phyloP scores from a whole-genome alignment of 202 grass and related monocot genomes.

The Setaria viridis region DNA sequence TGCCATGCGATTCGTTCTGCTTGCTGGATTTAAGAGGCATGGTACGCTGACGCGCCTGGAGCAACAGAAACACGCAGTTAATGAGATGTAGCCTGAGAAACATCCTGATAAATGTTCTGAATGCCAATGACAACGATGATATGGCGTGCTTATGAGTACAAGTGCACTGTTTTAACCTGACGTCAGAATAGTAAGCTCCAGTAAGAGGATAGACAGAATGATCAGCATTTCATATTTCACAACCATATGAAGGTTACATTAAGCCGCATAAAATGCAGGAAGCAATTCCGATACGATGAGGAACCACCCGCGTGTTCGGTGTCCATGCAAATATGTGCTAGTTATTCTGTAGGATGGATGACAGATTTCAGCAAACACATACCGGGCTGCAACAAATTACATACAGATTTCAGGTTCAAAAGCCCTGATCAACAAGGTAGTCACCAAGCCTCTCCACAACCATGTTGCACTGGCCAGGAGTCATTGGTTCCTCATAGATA shows the following conservation, averaged over 20 bases:
- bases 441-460: slow-evolving; percentile 59
- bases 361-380: slow-evolving; percentile 8
- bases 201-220: neutral
- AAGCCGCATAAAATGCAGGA: neutral
- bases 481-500: slow-evolving; percentile 59
- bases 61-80: slow-evolving; percentile 36
- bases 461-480: slow-evolving; percentile 58
- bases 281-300: neutral
- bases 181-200: neutral
- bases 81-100: neutral
- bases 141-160: neutral
- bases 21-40: slow-evolving; percentile 36
- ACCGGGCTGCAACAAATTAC: slow-evolving; percentile 8
- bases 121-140: neutral
- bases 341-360: slow-evolving; percentile 40
- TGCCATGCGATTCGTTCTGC: slow-evolving; percentile 20
- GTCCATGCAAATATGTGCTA: neutral
- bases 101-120: slow-evolving; percentile 16
- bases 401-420: slow-evolving; percentile 37
- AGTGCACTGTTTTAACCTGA: neutral
- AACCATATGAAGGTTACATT: slow-evolving; percentile 29
- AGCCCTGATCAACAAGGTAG: slow-evolving; percentile 57
- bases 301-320: neutral
- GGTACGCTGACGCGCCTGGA: neutral
- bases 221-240: neutral